Percentiles rank a stretch among this genome's conserved stretches.
Evolutionary conservation across 495 filamentous ascomycete genomes (phyloP).

Genomic region (Margaritispora aquatica): DNA sequence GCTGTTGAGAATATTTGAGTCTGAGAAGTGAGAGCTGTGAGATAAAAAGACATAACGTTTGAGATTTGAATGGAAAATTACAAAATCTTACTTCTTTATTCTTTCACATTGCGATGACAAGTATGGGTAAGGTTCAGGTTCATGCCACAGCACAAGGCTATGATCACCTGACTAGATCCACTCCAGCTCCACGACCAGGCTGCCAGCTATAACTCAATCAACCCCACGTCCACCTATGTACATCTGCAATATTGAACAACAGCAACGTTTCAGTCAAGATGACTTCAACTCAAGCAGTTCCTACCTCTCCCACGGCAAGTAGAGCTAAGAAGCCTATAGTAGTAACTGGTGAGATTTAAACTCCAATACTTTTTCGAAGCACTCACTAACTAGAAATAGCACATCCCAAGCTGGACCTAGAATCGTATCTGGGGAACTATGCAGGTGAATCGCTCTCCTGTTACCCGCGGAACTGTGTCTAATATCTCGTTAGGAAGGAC

Average conservation of each 20-base stretch:
- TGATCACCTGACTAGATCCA: neutral
- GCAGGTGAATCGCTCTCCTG: constrained; percentile 47
- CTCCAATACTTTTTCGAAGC: neutral
- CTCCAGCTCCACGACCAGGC: neutral
- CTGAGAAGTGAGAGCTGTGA: too few relatives aligned
- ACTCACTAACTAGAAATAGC: constrained; percentile 41
- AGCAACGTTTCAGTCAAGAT: constrained; percentile 7
- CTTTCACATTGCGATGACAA: too few relatives aligned
- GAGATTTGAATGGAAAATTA: too few relatives aligned
- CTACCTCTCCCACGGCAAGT: constrained; percentile 16
- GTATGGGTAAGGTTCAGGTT: neutral
- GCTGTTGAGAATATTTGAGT: too few relatives aligned
- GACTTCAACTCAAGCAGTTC: constrained; percentile 9
- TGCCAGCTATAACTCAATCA: neutral
- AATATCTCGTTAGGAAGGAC: constrained; percentile 28
- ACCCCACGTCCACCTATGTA: constrained; percentile 2
- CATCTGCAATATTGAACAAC: neutral
- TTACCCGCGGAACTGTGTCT: neutral
- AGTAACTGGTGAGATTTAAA: constrained; percentile 34
- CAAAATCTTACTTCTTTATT: too few relatives aligned
- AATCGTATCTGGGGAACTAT: constrained; percentile 89
- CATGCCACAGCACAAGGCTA: neutral
- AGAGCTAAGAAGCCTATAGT: constrained; percentile 27
- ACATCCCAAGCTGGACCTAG: constrained; percentile 84
- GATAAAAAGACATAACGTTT: too few relatives aligned